Evolutionary conservation across 768 basidiomycete species (phyloP).

Genomic region (Lactifluus piperatus): DNA sequence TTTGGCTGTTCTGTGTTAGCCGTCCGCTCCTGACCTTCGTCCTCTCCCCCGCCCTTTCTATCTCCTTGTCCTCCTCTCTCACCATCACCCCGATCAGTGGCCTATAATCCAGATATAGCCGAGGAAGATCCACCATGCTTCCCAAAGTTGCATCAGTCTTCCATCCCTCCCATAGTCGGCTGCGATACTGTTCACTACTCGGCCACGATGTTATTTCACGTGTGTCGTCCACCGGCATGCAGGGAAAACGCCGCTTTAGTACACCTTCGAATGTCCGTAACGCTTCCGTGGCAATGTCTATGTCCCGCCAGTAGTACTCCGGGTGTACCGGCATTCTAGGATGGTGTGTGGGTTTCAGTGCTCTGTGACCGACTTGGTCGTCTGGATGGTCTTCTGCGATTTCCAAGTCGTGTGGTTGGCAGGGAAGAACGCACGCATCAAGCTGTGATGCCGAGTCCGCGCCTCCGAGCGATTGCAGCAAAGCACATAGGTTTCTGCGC

Average conservation of each 20-base stretch:
- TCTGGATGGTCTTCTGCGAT: conserved; percentile 28
- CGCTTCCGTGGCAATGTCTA: conserved; percentile 1
- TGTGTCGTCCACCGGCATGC: not conserved
- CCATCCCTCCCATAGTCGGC: conserved; percentile 33
- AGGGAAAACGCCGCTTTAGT: conserved; percentile 1
- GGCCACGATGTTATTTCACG: not conserved
- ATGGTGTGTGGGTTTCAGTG: conserved; percentile 1
- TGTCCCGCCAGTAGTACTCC: conserved; percentile 17
- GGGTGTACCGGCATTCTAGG: conserved; percentile 7
- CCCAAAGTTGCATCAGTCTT: conserved; percentile 34
- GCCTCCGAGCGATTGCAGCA: conserved; percentile 7
- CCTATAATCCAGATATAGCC: conserved; percentile 58
- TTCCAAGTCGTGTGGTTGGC: not conserved
- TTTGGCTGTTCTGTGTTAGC: conserved; percentile 54
- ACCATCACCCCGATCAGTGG: conserved; percentile 63
- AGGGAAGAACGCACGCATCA: conserved; percentile 14
- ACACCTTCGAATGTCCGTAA: conserved; percentile 1
- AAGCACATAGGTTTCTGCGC: not conserved
- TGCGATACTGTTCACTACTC: conserved; percentile 13
- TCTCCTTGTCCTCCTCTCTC: conserved; percentile 50
- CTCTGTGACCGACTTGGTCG: conserved; percentile 47
- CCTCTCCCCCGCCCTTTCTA: conserved; percentile 20
- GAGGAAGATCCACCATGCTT: conserved; percentile 29
- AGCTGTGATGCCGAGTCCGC: conserved; percentile 17
- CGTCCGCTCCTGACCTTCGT: conserved; percentile 27